A percentile compares a stretch with the other conserved stretches of the same genome.
Conservation (phyloP, 129 eudicot species). For the Flaveria trinervia region DNA sequence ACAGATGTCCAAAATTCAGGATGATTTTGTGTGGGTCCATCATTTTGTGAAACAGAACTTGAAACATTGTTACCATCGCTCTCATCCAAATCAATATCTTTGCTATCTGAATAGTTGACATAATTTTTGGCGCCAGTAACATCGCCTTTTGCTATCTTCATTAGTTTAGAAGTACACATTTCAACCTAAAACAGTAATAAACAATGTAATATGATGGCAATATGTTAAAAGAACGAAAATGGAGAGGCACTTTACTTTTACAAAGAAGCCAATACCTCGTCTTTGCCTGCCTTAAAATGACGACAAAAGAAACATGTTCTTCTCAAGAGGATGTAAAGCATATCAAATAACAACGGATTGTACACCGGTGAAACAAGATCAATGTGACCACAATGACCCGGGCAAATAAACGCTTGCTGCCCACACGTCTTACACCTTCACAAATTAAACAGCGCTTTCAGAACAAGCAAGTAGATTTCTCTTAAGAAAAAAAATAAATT, state of each 20-base stretch:
- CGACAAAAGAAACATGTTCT: conserved; percentile 68
- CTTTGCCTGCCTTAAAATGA: conserved; percentile 49
- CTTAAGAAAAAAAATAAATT: neutral
- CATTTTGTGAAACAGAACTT: conserved; percentile 31
- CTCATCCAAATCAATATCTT: conserved; percentile 48
- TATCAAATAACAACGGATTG: conserved; percentile 72
- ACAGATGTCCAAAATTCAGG: conserved; percentile 63
- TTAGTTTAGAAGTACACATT: conserved; percentile 53
- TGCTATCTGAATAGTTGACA: conserved; percentile 26
- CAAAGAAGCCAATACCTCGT: conserved; percentile 47
- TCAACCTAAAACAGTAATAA: conserved; percentile 47
- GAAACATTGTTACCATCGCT: conserved; percentile 56
- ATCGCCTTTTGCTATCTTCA: conserved; percentile 66
- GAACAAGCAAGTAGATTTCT: neutral
- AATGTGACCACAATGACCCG: conserved; percentile 97
- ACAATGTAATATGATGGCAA: neutral
- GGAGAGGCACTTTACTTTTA: conserved; percentile 6
- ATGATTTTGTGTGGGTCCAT: conserved; percentile 27
- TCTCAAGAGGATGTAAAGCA: conserved; percentile 54
- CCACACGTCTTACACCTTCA: conserved; percentile 86
- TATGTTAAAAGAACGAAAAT: neutral
- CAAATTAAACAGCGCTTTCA: neutral
- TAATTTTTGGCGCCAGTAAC: conserved; percentile 62
- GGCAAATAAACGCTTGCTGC: conserved; percentile 54
- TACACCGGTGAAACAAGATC: conserved; percentile 68